Percentiles rank a stretch among this genome's conserved stretches.
phyloP scores from a whole-genome alignment of 139 green algal species.

The Coccomyxa sp. region DNA sequence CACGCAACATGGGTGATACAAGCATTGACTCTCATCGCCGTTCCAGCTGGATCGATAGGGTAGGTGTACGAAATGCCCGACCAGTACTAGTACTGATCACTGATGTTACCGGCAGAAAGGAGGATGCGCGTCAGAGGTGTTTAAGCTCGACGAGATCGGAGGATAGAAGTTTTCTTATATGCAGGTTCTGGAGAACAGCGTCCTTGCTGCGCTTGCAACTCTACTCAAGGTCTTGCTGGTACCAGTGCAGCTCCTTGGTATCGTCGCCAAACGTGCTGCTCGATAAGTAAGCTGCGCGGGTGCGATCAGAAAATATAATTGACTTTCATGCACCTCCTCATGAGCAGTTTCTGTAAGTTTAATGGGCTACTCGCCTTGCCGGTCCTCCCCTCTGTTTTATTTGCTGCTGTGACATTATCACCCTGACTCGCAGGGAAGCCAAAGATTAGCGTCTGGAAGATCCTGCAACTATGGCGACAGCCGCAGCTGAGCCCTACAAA shows the following conservation, averaged over 20 bases:
- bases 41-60: no score
- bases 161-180: no score
- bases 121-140: no score
- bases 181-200: constrained; percentile 11
- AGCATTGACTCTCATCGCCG: no score
- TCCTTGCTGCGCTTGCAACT: constrained; percentile 1
- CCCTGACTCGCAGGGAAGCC: background rate
- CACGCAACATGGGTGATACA: no score
- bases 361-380: background rate
- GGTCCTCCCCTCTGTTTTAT: no score
- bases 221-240: constrained; percentile 13
- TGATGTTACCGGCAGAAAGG: no score
- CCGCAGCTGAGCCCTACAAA: background rate
- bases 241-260: constrained; percentile 10
- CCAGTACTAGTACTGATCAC: no score
- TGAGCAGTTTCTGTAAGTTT: background rate
- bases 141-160: no score
- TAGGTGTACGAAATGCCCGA: no score
- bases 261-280: background rate
- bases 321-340: background rate
- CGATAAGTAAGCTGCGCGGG: background rate
- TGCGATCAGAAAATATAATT: no score
- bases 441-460: background rate
- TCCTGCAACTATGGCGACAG: background rate
- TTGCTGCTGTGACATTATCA: background rate